Percentiles rank a stretch among this genome's conserved stretches.
These are phyloP conservation scores for Crithidia expoeki DNA, from an alignment of 208 protist genomes.

Conservation along the genomic window DNA sequence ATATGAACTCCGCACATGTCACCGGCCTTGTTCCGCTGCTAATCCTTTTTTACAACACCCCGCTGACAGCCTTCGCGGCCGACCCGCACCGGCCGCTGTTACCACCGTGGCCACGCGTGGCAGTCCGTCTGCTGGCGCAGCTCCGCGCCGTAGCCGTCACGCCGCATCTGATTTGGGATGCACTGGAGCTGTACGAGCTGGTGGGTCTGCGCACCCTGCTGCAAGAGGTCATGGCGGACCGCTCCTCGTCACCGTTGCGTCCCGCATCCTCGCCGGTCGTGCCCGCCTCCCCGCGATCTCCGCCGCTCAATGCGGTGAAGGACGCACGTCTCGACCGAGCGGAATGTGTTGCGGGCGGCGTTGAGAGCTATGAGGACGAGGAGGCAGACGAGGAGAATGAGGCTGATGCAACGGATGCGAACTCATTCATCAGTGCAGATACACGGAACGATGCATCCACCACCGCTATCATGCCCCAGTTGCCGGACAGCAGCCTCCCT, in stretches of 20 bases:
- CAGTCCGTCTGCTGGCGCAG: slow-evolving; percentile 15
- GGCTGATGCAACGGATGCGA: neutral
- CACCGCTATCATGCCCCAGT: neutral
- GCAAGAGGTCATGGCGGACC: slow-evolving; percentile 5
- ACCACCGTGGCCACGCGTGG: slow-evolving; percentile 15
- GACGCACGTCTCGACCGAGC: neutral
- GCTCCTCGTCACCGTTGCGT: neutral
- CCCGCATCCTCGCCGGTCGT: neutral
- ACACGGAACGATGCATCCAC: neutral
- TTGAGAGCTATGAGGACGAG: neutral
- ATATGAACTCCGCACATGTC: slow-evolving; percentile 7
- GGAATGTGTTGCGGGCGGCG: neutral
- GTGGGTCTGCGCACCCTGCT: slow-evolving; percentile 8
- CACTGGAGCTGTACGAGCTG: slow-evolving; percentile 29
- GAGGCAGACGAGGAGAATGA: neutral
- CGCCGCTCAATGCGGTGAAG: neutral
- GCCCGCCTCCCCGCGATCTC: neutral
- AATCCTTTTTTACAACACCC: slow-evolving; percentile 14
- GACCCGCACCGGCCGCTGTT: slow-evolving; percentile 7
- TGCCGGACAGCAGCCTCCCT: neutral
- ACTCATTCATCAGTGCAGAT: neutral
- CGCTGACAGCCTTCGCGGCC: slow-evolving; percentile 9
- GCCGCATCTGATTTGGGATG: slow-evolving; percentile 23
- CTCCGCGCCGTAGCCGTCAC: slow-evolving; percentile 19
- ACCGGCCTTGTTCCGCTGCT: slow-evolving; percentile 19